Percentiles rank a stretch among this genome's conserved stretches.
Conservation (phyloP, 2,329 filamentous ascomycete species). For the Curvularia sp. region DNA sequence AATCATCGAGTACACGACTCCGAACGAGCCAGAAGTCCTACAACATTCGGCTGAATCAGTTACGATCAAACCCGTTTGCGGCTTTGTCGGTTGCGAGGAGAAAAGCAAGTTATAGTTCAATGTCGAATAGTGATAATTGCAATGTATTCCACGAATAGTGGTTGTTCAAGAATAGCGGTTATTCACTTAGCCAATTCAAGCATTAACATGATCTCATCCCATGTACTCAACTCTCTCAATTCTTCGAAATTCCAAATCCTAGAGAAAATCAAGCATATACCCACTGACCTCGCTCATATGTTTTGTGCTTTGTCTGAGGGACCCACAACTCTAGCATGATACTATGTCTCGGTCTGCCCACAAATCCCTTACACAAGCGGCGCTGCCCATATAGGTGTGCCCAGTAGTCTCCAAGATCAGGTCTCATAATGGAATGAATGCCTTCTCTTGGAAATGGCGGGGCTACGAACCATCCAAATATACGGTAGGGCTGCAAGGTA, state of each 20-base stretch:
- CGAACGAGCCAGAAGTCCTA: slow-evolving; percentile 32
- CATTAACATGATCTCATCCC: not conserved
- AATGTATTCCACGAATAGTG: no score
- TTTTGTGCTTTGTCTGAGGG: slow-evolving; percentile 12
- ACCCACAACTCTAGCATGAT: slow-evolving; percentile 28
- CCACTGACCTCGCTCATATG: not conserved
- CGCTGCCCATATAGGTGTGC: slow-evolving; percentile 13
- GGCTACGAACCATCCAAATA: slow-evolving; percentile 23
- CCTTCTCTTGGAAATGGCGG: slow-evolving; percentile 10
- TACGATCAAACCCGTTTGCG: slow-evolving; percentile 26
- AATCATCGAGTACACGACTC: slow-evolving; percentile 31
- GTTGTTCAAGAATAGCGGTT: not conserved
- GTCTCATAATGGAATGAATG: slow-evolving; percentile 14
- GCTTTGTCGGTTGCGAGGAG: slow-evolving; percentile 26
- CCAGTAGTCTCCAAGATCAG: slow-evolving; percentile 23
- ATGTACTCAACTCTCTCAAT: not conserved
- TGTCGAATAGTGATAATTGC: not conserved
- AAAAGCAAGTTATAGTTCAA: slow-evolving; percentile 17
- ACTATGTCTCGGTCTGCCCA: not conserved
- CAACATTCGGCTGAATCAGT: slow-evolving; percentile 23
- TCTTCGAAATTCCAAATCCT: no score
- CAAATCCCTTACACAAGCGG: slow-evolving; percentile 8
- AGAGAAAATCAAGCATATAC: not conserved
- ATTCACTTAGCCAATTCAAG: not conserved
- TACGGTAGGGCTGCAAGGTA: slow-evolving; percentile 12